Evolutionary conservation across 2,329 filamentous ascomycete species (phyloP), one percentile per base, ranked within the genome.

Genomic region (Parascedosporium putredinis): DNA sequence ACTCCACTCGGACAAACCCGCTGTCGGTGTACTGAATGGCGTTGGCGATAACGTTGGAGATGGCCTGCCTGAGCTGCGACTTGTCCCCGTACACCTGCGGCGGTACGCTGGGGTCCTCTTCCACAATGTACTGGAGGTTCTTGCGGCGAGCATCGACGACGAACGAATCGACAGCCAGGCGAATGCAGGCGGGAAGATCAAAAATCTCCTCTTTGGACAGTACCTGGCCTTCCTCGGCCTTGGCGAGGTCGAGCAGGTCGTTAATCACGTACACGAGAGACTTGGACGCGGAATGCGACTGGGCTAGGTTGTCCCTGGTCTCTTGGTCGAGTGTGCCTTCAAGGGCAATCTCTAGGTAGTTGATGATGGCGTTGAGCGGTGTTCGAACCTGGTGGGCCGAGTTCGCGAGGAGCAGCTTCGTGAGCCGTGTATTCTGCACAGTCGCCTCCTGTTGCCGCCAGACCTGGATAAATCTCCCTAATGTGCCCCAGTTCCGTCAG

Each of bases 211-310:
- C 83, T 57, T 88, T 91, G 59, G 91, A 76, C 3, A 95, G 67
- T 1, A 81, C 76, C 45, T 84, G 83, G 0, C 89, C 88, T 62
- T 90, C 85, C 62, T 95, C 89, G 0, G 86, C 85, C 60, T 94
- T 93, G 1, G 90, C 95, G 25, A 95, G 70, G 60, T 95, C 89
- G 1, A 95, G 72, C 1, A 95, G 72, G 61, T 95, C 89, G 55
- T 95, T 95, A 67, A 95, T 95, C 8, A 95, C 88, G 61, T 94
- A 95, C 4, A 95, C 91, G 23, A 95, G 69, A 0, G 88, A 94
- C 60, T 95, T 95, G 0, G 89, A 95, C 3, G 89, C 89, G 1
- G 88, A 94, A 61, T 95, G 87, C 1, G 89, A 95, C 56, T 82
- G 84, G 1, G 84, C 76, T 5, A 95, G 69, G 53, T 93, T 94